Evolutionary conservation across 148 eudicot genomes (phyloP), one percentile per base, ranked within the genome.

Genomic region (Rhododendron henanense): DNA sequence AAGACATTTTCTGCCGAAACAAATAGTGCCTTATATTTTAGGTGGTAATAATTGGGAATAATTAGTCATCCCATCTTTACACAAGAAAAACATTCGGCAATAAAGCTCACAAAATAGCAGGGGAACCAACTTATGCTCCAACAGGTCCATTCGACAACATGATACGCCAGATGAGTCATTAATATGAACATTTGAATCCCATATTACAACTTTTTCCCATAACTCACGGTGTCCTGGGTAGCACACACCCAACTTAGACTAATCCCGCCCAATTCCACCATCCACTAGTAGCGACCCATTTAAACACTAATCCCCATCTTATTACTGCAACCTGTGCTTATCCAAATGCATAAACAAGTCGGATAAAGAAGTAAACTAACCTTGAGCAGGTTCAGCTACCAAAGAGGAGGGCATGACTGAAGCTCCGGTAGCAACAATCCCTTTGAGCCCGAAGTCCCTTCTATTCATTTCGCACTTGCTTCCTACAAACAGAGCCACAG

Each of bases 401-500:
- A 92, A 83, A 75, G 98, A 87, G 84, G 97, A 91, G 15, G 88
- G 89, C 86, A 92, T 87, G 31, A 90, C 92, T 31, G 98, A 90
- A 89, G 93, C 88, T 78, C 98, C 98, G 78, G 96, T 91, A 76
- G 95, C 98, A 19, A 94, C 91, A 89, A 94, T 90, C 80, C 98
- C 98, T 80, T 86, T 92, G 75, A 94, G 81, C 80, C 93, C 91
- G 73, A 97, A 89, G 84, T 91, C 91, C 86, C 99, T 92, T 86
- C 99, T 91, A 83, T 90, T 92, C 81, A 97, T 89, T 86, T 90
- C 87, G 85, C 93, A 91, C 81, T 85, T 94, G 90, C 87, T 92
- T 80, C 94, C 96, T 93, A 83, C 88, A 81, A 65, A 73, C 28
- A 11, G 4, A 73, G 25, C 76, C 16, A 47, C 50, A 47, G 21